Conservation (phyloP, 2,329 filamentous ascomycete species). For the Cordyceps cateniannulata region DNA sequence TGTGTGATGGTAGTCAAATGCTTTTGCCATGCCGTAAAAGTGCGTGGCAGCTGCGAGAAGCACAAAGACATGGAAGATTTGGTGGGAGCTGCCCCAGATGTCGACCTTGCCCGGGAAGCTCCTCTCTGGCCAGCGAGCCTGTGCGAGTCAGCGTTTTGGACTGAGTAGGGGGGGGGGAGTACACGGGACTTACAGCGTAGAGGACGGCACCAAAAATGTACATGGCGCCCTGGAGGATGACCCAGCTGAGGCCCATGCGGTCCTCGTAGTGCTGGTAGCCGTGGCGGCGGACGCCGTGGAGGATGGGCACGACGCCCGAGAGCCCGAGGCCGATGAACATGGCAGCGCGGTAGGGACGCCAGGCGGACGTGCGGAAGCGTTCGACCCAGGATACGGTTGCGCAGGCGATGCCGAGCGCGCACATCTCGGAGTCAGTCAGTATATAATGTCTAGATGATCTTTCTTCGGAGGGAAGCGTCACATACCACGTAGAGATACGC, state of each 20-base stretch:
- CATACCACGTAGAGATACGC: slow-evolving; percentile 71
- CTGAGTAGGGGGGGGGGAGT: neutral
- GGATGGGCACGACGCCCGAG: slow-evolving; percentile 74
- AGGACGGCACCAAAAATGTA: slow-evolving; percentile 82
- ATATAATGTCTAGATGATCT: neutral
- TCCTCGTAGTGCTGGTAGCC: slow-evolving; percentile 59
- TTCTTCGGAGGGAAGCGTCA: slow-evolving; percentile 15
- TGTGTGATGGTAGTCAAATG: slow-evolving; percentile 79
- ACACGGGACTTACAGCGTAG: slow-evolving; percentile 61
- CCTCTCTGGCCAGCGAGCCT: slow-evolving; percentile 78
- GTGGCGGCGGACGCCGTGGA: slow-evolving; percentile 66
- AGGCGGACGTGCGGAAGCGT: slow-evolving; percentile 73
- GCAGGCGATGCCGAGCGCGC: slow-evolving; percentile 68
- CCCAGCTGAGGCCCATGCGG: slow-evolving; percentile 74
- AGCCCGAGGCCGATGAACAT: slow-evolving; percentile 89
- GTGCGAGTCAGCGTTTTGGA: slow-evolving; percentile 15
- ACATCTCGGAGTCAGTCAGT: slow-evolving; percentile 53
- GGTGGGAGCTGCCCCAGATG: slow-evolving; percentile 88
- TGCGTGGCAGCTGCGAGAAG: slow-evolving; percentile 76
- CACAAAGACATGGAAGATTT: slow-evolving; percentile 91
- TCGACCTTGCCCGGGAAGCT: slow-evolving; percentile 74
- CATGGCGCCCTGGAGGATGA: slow-evolving; percentile 70
- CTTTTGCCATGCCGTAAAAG: slow-evolving; percentile 71
- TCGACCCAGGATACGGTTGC: slow-evolving; percentile 71
- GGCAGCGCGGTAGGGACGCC: slow-evolving; percentile 75